Base-by-base conservation (phyloP, 345 rosid species). In the Corchorus capsularis region DNA sequence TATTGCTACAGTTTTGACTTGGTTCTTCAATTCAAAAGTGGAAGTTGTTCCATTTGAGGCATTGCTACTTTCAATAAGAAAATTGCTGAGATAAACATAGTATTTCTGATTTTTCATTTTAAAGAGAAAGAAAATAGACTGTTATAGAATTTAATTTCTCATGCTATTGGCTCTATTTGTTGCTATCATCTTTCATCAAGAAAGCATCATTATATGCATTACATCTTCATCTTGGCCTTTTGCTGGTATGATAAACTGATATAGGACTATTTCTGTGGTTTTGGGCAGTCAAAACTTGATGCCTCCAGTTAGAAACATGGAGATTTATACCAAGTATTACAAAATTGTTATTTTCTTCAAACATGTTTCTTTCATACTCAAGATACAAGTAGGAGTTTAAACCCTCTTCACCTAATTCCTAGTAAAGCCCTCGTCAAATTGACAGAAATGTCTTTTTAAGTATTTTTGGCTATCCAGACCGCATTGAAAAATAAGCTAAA, bases 1-100 rank as follows among this genome's bases (percentile, higher is more conserved):
- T 74, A 63, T 74, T 52, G 73, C 71, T 45, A 79, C 83, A 79
- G n/a, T 82, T 81, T 84, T 77, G 83, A 71, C 65, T 13, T 20
- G 2, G 12, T 72, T 72, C 10, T 66, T 66, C 17, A 66, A 46
- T 45, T 27, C 27, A 27, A 27, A 27, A 27, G 27, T 27, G 27
- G 27, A 27, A 27, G 27, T 1, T 27, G 27, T 27, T 27, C 27
- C 27, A 22, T 46, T 17, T 41, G 50, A 64, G 69, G 69, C 49
- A 9, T 64, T 39, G 7, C 22, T 7, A 63, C 67, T 63, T 63
- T 35, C 46, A 35, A 6, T 15, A 65, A 11, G 35, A 20, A 66
- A 19, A 66, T 4, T 19, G 35, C 54, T 66, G 54, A 45, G 46
- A 63, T 37, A 22, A 63, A 17, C 20, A 14, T 8, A 11, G 16